Conservation (phyloP, 768 basidiomycete genomes). For the Dioszegia hungarica region DNA sequence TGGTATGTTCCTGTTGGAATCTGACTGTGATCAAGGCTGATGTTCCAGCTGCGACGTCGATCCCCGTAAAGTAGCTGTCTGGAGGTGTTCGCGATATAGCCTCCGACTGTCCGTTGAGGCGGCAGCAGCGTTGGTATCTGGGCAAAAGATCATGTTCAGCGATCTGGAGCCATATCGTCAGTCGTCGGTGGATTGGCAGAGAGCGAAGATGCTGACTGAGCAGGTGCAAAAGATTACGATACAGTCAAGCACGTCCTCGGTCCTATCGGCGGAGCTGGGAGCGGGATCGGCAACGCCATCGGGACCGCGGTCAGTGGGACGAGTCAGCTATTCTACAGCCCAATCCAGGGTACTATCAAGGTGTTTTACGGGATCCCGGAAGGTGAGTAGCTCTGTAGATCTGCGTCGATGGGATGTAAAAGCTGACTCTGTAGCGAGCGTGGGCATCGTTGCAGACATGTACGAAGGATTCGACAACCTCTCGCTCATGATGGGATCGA, state of each 20-base stretch:
- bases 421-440: slow-evolving; percentile 6
- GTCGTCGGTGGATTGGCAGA: slow-evolving; percentile 17
- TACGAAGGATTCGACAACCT: slow-evolving; percentile 13
- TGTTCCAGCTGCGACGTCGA: slow-evolving; percentile 56
- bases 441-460: slow-evolving; percentile 51
- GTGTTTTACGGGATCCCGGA: slow-evolving; percentile 3
- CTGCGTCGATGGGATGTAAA: background rate
- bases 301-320: slow-evolving; percentile 48
- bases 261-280: slow-evolving; percentile 52
- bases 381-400: background rate
- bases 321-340: slow-evolving; percentile 8
- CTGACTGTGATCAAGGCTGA: background rate
- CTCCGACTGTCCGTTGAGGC: slow-evolving; percentile 57
- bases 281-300: slow-evolving; percentile 55
- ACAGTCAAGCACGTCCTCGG: slow-evolving; percentile 50
- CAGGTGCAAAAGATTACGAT: slow-evolving; percentile 53
- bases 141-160: slow-evolving; percentile 6
- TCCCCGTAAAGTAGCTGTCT: slow-evolving; percentile 55
- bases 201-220: slow-evolving; percentile 19
- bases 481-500: slow-evolving; percentile 7
- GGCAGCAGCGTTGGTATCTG: slow-evolving; percentile 51
- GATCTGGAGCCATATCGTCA: slow-evolving; percentile 54
- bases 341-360: background rate
- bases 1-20: background rate
- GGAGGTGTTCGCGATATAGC: slow-evolving; percentile 56